Percentiles rank a stretch among this genome's conserved stretches.
phyloP scores from a whole-genome alignment of 1,284 basidiomycete genomes.

The Trichosporon asahii region DNA sequence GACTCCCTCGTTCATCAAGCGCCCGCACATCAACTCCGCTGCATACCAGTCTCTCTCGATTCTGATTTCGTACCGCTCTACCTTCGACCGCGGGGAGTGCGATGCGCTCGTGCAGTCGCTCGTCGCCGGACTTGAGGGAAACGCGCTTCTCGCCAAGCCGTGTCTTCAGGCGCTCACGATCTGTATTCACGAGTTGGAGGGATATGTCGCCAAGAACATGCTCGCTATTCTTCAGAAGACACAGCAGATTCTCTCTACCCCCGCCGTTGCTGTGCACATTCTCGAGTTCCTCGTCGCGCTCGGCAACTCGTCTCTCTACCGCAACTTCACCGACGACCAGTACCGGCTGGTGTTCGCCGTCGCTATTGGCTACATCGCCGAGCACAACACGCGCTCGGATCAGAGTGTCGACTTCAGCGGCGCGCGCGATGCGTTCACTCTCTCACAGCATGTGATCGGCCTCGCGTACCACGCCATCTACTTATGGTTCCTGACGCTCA shows the following conservation, averaged over 20 bases:
- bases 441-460: constrained; percentile 92
- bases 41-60: constrained; percentile 86
- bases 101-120: constrained; percentile 78
- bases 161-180: constrained; percentile 88
- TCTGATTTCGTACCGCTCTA: constrained; percentile 79
- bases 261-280: constrained; percentile 91
- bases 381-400: constrained; percentile 59
- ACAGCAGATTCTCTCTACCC: constrained; percentile 90
- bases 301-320: constrained; percentile 74
- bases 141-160: constrained; percentile 79
- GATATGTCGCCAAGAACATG: constrained; percentile 76
- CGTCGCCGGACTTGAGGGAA: constrained; percentile 67
- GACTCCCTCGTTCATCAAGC: constrained; percentile 56
- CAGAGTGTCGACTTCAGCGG: constrained; percentile 58
- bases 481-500: constrained; percentile 89
- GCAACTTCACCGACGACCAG: constrained; percentile 88
- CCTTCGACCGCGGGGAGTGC: constrained; percentile 61
- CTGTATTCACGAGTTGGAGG: constrained; percentile 81
- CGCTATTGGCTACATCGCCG: constrained; percentile 88
- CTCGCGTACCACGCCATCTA: constrained; percentile 92
- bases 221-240: constrained; percentile 81
- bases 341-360: constrained; percentile 95
- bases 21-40: constrained; percentile 80
- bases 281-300: constrained; percentile 87
- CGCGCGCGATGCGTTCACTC: constrained; percentile 70